These are phyloP conservation scores for Ananas comosus DNA, from an alignment of 176 grass and related monocot species.

Conservation along the genomic window DNA sequence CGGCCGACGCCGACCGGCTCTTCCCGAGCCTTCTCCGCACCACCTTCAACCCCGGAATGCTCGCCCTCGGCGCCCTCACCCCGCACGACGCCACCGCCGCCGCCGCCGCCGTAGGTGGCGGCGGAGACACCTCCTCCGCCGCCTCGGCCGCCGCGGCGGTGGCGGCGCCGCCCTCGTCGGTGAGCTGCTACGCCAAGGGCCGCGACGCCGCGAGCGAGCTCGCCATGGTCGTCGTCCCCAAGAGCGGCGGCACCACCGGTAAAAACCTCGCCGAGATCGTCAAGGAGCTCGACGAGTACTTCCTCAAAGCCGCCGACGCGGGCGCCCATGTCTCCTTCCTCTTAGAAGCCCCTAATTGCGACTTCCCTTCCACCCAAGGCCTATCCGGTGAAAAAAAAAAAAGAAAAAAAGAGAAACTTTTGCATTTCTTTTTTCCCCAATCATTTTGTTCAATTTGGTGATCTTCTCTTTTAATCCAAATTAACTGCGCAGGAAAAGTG, in stretches of 20 bases:
- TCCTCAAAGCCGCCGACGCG: slow-evolving; percentile 86
- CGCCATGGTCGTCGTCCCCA: slow-evolving; percentile 66
- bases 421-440: too few species aligned
- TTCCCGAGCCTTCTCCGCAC: too few species aligned
- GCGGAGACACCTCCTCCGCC: slow-evolving; percentile 20
- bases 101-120: slow-evolving; percentile 13
- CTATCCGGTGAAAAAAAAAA: slow-evolving; percentile 19
- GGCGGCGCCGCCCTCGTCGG: slow-evolving; percentile 44
- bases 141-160: slow-evolving; percentile 6
- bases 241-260: slow-evolving; percentile 14
- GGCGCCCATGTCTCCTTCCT: slow-evolving; percentile 59
- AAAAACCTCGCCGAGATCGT: slow-evolving; percentile 90
- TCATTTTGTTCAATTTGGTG: too few species aligned
- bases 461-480: too few species aligned
- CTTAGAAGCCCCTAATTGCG: slow-evolving; percentile 73
- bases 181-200: slow-evolving; percentile 58
- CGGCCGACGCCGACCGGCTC: too few species aligned
- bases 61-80: too few species aligned
- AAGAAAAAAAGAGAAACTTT: too few species aligned
- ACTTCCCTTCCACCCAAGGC: slow-evolving; percentile 31
- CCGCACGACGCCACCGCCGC: slow-evolving; percentile 38
- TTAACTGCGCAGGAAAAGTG: slow-evolving; percentile 47
- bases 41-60: too few species aligned
- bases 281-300: slow-evolving; percentile 95
- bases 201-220: slow-evolving; percentile 53